These are phyloP conservation scores for Xylaria sp. DNA, from an alignment of 2,329 filamentous ascomycete species.

Conservation along the genomic window DNA sequence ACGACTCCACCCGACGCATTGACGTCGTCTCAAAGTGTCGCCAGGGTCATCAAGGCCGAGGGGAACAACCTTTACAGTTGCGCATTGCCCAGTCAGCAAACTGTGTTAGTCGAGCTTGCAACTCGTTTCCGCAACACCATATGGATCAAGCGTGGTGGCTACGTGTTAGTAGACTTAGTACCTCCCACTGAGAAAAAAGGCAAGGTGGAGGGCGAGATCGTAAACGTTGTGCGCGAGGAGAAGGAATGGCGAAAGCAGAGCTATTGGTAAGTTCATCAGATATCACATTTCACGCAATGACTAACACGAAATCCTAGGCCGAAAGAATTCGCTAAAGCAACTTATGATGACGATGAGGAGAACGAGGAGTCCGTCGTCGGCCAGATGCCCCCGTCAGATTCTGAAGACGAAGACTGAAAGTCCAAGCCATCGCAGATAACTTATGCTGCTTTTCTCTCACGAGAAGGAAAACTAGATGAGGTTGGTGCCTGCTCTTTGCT, in stretches of 20 bases:
- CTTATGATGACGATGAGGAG: slow-evolving; percentile 66
- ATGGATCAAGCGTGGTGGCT: slow-evolving; percentile 91
- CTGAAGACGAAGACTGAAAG: slow-evolving; percentile 71
- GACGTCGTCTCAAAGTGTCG: slow-evolving; percentile 73
- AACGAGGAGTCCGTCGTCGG: slow-evolving; percentile 82
- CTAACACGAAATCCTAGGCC: slow-evolving; percentile 66
- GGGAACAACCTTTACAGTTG: slow-evolving; percentile 92
- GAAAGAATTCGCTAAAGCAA: slow-evolving; percentile 77
- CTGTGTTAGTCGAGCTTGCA: slow-evolving; percentile 82
- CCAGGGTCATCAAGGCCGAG: slow-evolving; percentile 81
- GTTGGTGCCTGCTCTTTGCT: slow-evolving; percentile 48
- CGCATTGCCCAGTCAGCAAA: slow-evolving; percentile 72
- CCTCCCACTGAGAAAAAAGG: slow-evolving; percentile 74
- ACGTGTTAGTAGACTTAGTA: slow-evolving; percentile 80
- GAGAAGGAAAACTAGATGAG: slow-evolving; percentile 29
- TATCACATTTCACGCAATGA: slow-evolving; percentile 15
- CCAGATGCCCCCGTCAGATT: slow-evolving; percentile 84
- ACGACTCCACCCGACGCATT: slow-evolving; percentile 68
- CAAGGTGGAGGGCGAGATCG: slow-evolving; percentile 86
- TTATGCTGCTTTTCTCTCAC: slow-evolving; percentile 44
- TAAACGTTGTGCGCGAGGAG: slow-evolving; percentile 92
- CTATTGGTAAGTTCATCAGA: slow-evolving; percentile 76
- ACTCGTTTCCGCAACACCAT: slow-evolving; percentile 89
- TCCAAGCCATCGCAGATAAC: slow-evolving; percentile 12
- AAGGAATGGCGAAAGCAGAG: slow-evolving; percentile 88